These are phyloP conservation scores for Pseudomassariella vexata DNA, from an alignment of 2,329 filamentous ascomycete genomes.

Conservation along the genomic window DNA sequence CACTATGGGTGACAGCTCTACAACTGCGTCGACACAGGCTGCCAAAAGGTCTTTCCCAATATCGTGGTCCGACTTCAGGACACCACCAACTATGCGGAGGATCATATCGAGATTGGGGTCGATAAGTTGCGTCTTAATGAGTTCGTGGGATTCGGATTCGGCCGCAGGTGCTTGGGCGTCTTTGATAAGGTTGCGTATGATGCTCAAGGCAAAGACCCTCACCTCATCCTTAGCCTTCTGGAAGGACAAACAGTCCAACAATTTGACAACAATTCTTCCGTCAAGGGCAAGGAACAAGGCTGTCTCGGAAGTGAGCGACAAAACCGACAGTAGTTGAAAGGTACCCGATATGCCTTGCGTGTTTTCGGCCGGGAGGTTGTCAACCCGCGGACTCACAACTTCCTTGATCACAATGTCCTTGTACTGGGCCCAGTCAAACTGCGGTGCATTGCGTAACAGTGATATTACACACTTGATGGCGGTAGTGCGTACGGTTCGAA, in stretches of 20 bases:
- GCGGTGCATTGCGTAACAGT: conserved; percentile 68
- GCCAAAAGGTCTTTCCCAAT: conserved; percentile 71
- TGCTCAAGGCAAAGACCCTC: conserved; percentile 71
- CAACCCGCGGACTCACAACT: conserved; percentile 69
- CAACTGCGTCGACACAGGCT: conserved; percentile 71
- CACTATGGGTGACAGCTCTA: conserved; percentile 68
- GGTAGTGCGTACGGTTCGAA: conserved; percentile 60
- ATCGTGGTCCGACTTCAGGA: conserved; percentile 49
- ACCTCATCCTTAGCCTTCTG: conserved; percentile 80
- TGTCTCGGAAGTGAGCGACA: conserved; percentile 63
- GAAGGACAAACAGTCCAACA: conserved; percentile 67
- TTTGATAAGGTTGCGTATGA: conserved; percentile 65
- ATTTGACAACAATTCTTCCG: conserved; percentile 58
- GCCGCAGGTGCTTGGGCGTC: conserved; percentile 49
- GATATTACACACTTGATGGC: conserved; percentile 79
- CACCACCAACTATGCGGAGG: conserved; percentile 59
- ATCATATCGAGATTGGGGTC: conserved; percentile 53
- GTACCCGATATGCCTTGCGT: conserved; percentile 83
- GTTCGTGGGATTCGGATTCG: conserved; percentile 51
- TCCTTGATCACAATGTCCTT: conserved; percentile 66
- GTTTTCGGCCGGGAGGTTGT: conserved; percentile 76
- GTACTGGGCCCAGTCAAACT: conserved; percentile 68
- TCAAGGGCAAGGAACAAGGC: conserved; percentile 61
- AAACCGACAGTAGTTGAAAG: conserved; percentile 73
- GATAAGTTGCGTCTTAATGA: conserved; percentile 51